phyloP scores from a whole-genome alignment of 2,329 filamentous ascomycete species.

The Calonectria naviculata region DNA sequence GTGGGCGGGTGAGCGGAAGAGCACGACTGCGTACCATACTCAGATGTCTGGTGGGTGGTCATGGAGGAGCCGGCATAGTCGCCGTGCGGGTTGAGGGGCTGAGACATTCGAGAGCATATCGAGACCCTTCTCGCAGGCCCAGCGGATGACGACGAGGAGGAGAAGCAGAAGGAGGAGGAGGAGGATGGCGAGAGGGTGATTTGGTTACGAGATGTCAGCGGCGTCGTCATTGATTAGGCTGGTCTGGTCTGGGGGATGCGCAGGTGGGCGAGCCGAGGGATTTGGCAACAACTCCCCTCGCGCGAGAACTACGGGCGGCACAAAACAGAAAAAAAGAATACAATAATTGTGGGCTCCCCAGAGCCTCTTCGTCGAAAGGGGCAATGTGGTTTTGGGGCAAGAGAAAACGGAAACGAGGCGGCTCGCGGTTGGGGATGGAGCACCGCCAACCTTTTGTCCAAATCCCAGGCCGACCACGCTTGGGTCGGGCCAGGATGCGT shows the following conservation, averaged over 20 bases:
- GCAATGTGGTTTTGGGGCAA: neutral
- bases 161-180: neutral
- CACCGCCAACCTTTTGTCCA: neutral
- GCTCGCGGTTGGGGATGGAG: neutral
- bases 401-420: constrained; percentile 3
- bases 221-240: neutral
- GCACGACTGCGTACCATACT: neutral
- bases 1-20: neutral
- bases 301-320: neutral
- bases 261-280: neutral
- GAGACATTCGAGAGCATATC: constrained; percentile 7
- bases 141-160: neutral
- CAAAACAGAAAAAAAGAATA: neutral
- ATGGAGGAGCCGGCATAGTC: neutral
- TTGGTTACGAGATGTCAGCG: neutral
- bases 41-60: neutral
- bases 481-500: neutral
- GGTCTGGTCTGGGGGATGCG: neutral
- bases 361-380: neutral
- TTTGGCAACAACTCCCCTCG: neutral
- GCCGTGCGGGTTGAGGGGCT: neutral
- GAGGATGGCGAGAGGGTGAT: neutral
- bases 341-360: neutral
- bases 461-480: neutral
- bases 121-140: neutral